phyloP scores from a whole-genome alignment of 2,329 filamentous ascomycete genomes.

The Fusarium sp. region DNA sequence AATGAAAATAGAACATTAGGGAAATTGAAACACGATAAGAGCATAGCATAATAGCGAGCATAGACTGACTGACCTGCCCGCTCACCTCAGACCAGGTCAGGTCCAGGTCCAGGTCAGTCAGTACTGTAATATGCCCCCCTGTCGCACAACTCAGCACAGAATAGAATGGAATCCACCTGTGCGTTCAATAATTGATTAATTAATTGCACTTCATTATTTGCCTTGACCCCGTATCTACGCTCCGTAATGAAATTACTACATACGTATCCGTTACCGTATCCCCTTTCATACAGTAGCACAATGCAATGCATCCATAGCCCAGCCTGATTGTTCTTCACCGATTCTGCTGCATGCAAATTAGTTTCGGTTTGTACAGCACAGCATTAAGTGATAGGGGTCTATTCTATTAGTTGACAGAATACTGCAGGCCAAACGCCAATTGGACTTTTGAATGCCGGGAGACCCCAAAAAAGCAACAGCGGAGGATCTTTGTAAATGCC shows the following conservation, averaged over 20 bases:
- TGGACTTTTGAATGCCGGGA: slow-evolving; percentile 24
- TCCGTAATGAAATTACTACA: neutral
- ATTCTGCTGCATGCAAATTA: slow-evolving; percentile 27
- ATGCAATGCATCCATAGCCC: slow-evolving; percentile 17
- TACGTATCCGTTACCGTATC: neutral
- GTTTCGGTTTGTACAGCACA: slow-evolving; percentile 8
- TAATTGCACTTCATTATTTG: slow-evolving; percentile 32
- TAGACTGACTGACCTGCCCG: slow-evolving; percentile 15
- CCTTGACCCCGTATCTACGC: neutral
- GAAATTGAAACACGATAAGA: slow-evolving; percentile 44
- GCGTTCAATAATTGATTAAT: slow-evolving; percentile 23
- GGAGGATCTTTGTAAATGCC: slow-evolving; percentile 25
- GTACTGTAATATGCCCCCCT: slow-evolving; percentile 22
- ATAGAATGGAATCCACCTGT: slow-evolving; percentile 31
- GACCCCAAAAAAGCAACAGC: slow-evolving; percentile 32
- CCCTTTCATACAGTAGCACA: slow-evolving; percentile 31
- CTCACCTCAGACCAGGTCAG: neutral
- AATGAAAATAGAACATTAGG: slow-evolving; percentile 25
- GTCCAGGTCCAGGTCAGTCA: too few species aligned
- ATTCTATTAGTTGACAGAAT: neutral
- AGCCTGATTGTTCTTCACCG: slow-evolving; percentile 28
- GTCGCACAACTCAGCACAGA: slow-evolving; percentile 33
- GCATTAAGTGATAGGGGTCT: neutral
- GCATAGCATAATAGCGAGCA: slow-evolving; percentile 16
- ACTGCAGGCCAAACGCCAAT: slow-evolving; percentile 25